These are phyloP conservation scores for Bruguiera hainesii DNA, from an alignment of 441 rosid genomes.

Conservation along the genomic window DNA sequence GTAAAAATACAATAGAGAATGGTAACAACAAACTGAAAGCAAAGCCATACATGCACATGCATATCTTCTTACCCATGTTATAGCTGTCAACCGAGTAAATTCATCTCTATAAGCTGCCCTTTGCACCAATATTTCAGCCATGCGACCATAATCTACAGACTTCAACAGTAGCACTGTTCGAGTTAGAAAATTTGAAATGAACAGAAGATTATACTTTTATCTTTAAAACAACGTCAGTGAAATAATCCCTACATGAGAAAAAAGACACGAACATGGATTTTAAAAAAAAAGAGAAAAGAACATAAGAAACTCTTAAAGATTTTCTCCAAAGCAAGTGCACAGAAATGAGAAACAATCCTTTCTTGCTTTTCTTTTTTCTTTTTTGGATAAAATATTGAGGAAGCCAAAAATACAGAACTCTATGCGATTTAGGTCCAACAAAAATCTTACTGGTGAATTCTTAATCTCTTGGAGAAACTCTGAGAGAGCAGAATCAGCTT, in stretches of 20 bases:
- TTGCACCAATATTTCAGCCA: conserved; percentile 99
- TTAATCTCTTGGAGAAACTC: conserved; percentile 99
- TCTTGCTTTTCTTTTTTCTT: too few relatives aligned
- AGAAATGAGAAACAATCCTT: conserved; percentile 7
- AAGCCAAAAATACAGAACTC: conserved; percentile 10
- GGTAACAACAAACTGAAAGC: not conserved
- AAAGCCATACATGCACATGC: not conserved
- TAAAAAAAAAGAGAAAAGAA: not conserved
- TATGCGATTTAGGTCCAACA: conserved; percentile 16
- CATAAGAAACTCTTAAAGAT: not conserved
- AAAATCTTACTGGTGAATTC: conserved; percentile 95
- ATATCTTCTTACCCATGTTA: conserved; percentile 80
- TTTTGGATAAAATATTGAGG: too few relatives aligned
- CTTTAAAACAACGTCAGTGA: conserved; percentile 15
- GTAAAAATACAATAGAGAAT: not conserved
- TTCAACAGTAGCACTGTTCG: conserved; percentile 86
- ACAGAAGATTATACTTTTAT: conserved; percentile 31
- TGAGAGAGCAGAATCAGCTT: conserved; percentile 99
- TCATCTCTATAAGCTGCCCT: conserved; percentile 96
- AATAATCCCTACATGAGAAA: not conserved
- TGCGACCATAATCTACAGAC: conserved; percentile 99
- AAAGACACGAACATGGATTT: not conserved
- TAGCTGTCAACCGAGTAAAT: conserved; percentile 95
- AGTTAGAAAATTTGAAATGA: conserved; percentile 80
- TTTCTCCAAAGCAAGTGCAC: conserved; percentile 11